Evolutionary conservation across 2,329 filamentous ascomycete species (phyloP).

Genomic region (Fusarium beomiforme): DNA sequence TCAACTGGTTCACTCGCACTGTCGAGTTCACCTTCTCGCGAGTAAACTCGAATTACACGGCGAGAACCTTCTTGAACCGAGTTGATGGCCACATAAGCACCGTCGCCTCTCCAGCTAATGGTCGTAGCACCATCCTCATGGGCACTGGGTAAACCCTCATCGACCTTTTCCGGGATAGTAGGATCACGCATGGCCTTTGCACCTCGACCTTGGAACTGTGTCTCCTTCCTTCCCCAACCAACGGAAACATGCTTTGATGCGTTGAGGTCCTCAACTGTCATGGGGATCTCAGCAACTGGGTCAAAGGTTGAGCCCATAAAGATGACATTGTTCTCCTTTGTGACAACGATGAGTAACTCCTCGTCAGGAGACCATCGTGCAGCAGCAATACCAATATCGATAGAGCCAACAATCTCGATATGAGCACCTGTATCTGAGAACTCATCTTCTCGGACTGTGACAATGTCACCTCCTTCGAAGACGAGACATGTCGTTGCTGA

Average conservation of each 20-base stretch:
- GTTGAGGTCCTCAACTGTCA: conserved; percentile 81
- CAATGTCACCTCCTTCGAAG: conserved; percentile 88
- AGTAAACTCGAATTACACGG: conserved; percentile 88
- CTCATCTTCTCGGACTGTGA: conserved; percentile 77
- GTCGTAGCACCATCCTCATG: conserved; percentile 76
- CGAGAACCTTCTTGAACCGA: conserved; percentile 74
- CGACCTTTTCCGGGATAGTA: conserved; percentile 91
- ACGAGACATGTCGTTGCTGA: conserved; percentile 81
- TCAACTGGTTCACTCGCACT: conserved; percentile 96
- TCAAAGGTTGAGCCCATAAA: conserved; percentile 96
- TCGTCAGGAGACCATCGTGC: conserved; percentile 96
- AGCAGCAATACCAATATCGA: conserved; percentile 89
- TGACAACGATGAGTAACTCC: conserved; percentile 86
- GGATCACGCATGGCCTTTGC: conserved; percentile 89
- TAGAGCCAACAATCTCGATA: conserved; percentile 94
- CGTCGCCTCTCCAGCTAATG: conserved; percentile 95
- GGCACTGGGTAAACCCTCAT: conserved; percentile 79
- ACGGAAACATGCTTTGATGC: conserved; percentile 95
- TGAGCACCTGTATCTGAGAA: conserved; percentile 68
- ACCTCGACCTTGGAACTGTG: conserved; percentile 93
- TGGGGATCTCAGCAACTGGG: conserved; percentile 76
- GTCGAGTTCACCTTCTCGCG: conserved; percentile 87
- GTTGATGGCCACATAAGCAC: conserved; percentile 89
- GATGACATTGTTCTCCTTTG: conserved; percentile 79
- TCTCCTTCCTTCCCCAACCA: conserved; percentile 98